Percentiles rank a stretch among this genome's conserved stretches.
These are phyloP conservation scores for Kregervanrija delftensis DNA, from an alignment of 805 yeast genomes.

Conservation along the genomic window DNA sequence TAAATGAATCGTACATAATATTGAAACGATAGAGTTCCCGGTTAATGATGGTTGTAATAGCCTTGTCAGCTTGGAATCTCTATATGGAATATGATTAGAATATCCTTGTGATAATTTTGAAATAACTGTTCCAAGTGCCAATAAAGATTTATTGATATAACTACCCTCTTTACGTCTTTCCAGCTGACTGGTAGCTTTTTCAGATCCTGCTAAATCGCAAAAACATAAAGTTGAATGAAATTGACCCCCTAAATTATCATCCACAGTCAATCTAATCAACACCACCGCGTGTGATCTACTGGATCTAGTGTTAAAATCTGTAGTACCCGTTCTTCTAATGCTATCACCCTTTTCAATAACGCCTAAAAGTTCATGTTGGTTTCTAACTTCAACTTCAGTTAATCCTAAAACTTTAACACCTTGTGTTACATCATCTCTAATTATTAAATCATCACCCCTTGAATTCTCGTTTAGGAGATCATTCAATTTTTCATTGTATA, in stretches of 20 bases:
- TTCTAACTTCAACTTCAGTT: slow-evolving; percentile 48
- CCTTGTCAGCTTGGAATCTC: slow-evolving; percentile 90
- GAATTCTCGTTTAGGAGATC: slow-evolving; percentile 54
- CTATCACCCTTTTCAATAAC: slow-evolving; percentile 65
- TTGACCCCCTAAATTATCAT: slow-evolving; percentile 34
- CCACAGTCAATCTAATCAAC: slow-evolving; percentile 44
- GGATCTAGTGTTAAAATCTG: slow-evolving; percentile 82
- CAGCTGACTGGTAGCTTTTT: slow-evolving; percentile 65
- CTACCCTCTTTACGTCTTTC: slow-evolving; percentile 93
- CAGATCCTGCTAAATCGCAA: slow-evolving; percentile 98
- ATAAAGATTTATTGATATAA: slow-evolving; percentile 80
- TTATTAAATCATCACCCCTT: slow-evolving; percentile 48
- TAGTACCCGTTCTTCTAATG: slow-evolving; percentile 74
- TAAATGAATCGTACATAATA: slow-evolving; percentile 80
- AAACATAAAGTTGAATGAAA: slow-evolving; percentile 60
- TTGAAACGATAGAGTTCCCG: slow-evolving; percentile 77
- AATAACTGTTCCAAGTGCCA: slow-evolving; percentile 90
- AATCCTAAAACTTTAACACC: slow-evolving; percentile 78
- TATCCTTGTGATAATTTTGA: slow-evolving; percentile 49
- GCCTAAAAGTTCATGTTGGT: slow-evolving; percentile 53
- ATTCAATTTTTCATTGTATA: slow-evolving; percentile 79
- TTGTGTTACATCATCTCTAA: slow-evolving; percentile 66
- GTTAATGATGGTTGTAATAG: slow-evolving; percentile 86
- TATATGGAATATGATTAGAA: slow-evolving; percentile 68
- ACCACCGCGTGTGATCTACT: slow-evolving; percentile 91